Base-by-base conservation (phyloP, 2,329 filamentous ascomycete species). In the Cordyceps farinosa region DNA sequence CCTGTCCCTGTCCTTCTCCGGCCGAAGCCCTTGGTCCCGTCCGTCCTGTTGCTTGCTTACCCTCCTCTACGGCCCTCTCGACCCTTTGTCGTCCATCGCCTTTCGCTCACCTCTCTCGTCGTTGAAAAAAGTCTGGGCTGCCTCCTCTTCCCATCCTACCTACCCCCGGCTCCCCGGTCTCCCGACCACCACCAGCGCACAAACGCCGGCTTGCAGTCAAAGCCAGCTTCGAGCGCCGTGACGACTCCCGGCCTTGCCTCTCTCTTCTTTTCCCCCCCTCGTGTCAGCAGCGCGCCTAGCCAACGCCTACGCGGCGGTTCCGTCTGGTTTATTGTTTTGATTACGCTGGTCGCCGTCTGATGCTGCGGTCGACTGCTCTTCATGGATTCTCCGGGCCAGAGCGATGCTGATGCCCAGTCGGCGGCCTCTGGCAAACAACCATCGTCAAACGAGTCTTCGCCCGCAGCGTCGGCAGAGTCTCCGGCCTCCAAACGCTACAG, bases 401-500 rank as follows among this genome's bases (percentile, higher is more conserved):
- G n/a, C 62, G 55, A 59, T 22, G 29, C 54, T 47, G 62, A 55
- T 22, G 47, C 42, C 8, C 51, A 47, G 42, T 62, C 52, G 22
- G 27, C 47, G 22, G 27, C 47, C 17, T 52, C 47, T 38, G 60
- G 32, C 60, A 55, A 42, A 32, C 47, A 51, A 2, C 32, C 61
- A 55, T 65, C 45, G 34, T 67, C 53, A 61, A 51, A 29, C 47
- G 62, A 58, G 29, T 58, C 64, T n/a, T 51, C 56, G 30, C 44
- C 68, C 29, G 63, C 65, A 6, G 15, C 50, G 2, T 62, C 66
- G 36, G 67, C 67, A 13, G 40, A 61, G 45, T 67, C 68, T 15
- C 66, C 70, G 34, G 65, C 70, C 34, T 64, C 66, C n/a, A 76
- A 76, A 63, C 72, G 74, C 30, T 72, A 74, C 55, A 72, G 74